Percentiles rank a stretch among this genome's conserved stretches.
These are phyloP conservation scores for Grigorovia yakushimaensis DNA, from an alignment of 805 yeast species.

Conservation along the genomic window DNA sequence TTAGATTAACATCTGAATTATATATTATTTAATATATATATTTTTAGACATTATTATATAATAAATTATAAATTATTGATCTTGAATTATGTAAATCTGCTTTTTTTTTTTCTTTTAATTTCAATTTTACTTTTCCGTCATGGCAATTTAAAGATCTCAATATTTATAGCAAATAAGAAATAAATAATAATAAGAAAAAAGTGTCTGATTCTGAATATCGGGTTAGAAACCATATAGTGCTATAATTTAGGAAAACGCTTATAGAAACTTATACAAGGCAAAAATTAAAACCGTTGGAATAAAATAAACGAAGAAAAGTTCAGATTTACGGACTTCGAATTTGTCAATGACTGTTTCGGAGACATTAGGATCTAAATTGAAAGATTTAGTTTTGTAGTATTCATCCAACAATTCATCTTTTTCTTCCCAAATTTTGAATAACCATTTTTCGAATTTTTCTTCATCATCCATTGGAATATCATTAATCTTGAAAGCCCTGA, in stretches of 20 bases:
- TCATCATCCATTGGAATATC: constrained; percentile 55
- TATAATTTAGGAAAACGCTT: not conserved
- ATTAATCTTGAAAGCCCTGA: constrained; percentile 44
- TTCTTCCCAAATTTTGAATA: constrained; percentile 59
- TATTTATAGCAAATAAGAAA: no score
- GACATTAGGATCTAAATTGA: constrained; percentile 23
- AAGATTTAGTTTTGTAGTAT: constrained; percentile 48
- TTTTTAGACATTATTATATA: no score
- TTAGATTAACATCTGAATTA: not conserved
- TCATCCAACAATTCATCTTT: constrained; percentile 66
- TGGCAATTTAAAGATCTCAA: no score
- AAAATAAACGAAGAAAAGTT: constrained; percentile 11
- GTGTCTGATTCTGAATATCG: no score
- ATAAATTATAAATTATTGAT: no score
- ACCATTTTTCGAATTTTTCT: constrained; percentile 68
- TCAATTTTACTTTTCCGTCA: no score
- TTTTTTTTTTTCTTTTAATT: no score
- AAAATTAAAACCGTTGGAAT: constrained; percentile 10
- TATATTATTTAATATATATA: not conserved
- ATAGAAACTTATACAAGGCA: not conserved
- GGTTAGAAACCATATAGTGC: no score
- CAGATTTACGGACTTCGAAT: constrained; percentile 15
- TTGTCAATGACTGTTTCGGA: constrained; percentile 13
- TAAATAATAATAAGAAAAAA: no score
- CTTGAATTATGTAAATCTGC: no score